Evolutionary conservation across 2,329 filamentous ascomycete genomes (phyloP).

Genomic region (Botryosphaeria dothidea): DNA sequence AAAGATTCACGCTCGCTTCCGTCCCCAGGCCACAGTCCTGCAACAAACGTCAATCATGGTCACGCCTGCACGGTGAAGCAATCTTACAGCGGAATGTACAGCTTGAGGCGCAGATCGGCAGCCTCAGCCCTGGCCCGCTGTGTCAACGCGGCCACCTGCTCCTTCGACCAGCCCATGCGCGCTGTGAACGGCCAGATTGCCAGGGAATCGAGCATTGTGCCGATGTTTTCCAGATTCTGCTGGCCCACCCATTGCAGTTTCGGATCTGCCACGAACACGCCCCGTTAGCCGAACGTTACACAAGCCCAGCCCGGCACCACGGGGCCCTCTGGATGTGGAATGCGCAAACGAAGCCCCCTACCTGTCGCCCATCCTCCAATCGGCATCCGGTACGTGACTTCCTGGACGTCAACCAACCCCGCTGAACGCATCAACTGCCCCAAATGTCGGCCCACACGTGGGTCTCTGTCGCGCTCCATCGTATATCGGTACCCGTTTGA

Average conservation of each 20-base stretch:
- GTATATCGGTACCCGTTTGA: slow-evolving; percentile 35
- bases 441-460: slow-evolving; percentile 35
- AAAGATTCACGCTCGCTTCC: slow-evolving; percentile 25
- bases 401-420: slow-evolving; percentile 33
- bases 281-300: slow-evolving; percentile 9
- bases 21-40: slow-evolving; percentile 32
- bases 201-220: slow-evolving; percentile 38
- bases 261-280: slow-evolving; percentile 28
- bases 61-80: neutral
- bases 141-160: slow-evolving; percentile 33
- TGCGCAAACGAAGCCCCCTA: slow-evolving; percentile 22
- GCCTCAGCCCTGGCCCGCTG: slow-evolving; percentile 32
- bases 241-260: slow-evolving; percentile 31
- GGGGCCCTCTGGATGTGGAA: neutral
- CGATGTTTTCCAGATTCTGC: slow-evolving; percentile 31
- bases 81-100: slow-evolving; percentile 40
- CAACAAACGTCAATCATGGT: neutral
- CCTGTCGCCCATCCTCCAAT: slow-evolving; percentile 41
- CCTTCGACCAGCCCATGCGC: slow-evolving; percentile 32
- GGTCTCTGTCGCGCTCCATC: slow-evolving; percentile 37
- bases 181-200: slow-evolving; percentile 39
- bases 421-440: slow-evolving; percentile 32
- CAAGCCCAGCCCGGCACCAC: too few relatives aligned
- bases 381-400: slow-evolving; percentile 33
- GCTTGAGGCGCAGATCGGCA: slow-evolving; percentile 30